phyloP scores from a whole-genome alignment of 768 basidiomycete species.

The Suillus subaureus region DNA sequence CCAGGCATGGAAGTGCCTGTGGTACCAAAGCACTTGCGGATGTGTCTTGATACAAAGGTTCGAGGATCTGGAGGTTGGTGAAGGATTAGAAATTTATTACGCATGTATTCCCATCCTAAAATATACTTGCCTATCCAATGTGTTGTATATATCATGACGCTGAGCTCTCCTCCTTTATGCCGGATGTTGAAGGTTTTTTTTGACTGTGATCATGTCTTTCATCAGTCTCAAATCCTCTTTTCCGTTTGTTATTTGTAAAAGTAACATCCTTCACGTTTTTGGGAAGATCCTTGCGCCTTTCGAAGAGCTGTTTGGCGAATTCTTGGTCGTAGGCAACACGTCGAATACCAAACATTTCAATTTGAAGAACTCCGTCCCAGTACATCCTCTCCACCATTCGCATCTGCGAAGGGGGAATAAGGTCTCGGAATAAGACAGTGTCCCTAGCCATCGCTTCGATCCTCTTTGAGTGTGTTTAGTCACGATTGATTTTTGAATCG shows the following conservation, averaged over 20 bases:
- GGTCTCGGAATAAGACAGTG: constrained; percentile 24
- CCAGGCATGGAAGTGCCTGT: constrained; percentile 24
- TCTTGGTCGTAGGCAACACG: constrained; percentile 21
- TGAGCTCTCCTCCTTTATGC: neutral
- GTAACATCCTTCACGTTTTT: neutral
- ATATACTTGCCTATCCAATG: neutral
- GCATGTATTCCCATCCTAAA: neutral
- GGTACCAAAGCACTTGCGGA: constrained; percentile 62
- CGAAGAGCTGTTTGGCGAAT: constrained; percentile 19
- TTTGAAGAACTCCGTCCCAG: constrained; percentile 28
- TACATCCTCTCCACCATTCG: constrained; percentile 32
- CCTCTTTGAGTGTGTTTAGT: constrained; percentile 17
- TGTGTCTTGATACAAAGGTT: constrained; percentile 64
- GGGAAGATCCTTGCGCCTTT: constrained; percentile 2
- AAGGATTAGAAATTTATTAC: neutral
- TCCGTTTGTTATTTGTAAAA: neutral
- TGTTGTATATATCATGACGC: neutral
- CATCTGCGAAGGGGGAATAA: constrained; percentile 26
- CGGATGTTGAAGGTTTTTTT: neutral
- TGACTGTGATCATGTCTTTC: neutral
- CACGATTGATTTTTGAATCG: neutral
- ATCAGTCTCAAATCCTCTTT: neutral
- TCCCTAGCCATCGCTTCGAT: constrained; percentile 16
- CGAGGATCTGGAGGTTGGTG: constrained; percentile 31
- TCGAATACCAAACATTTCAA: constrained; percentile 29